These are phyloP conservation scores for Podila minutissima DNA, from an alignment of 192 early-diverging fungal genomes.

Conservation along the genomic window DNA sequence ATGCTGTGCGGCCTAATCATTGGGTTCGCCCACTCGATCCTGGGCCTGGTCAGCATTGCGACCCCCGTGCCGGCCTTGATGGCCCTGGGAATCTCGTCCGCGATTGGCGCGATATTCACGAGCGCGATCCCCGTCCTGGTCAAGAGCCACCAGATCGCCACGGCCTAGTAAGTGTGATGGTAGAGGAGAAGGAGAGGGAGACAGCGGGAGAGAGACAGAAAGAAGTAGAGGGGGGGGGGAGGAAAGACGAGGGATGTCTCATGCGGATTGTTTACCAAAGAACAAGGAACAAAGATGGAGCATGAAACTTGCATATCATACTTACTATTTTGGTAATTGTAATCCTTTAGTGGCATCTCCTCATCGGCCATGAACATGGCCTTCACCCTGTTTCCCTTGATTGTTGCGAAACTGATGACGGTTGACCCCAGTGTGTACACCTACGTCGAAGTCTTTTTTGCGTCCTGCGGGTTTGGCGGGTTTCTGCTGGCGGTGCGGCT, in stretches of 20 bases:
- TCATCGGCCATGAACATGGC: constrained; percentile 46
- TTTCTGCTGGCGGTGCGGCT: constrained; percentile 34
- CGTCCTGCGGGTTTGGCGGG: constrained; percentile 34
- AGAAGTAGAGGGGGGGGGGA: too few species aligned
- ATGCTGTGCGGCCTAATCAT: constrained; percentile 65
- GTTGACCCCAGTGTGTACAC: constrained; percentile 25
- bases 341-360: constrained; percentile 28
- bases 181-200: too few species aligned
- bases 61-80: constrained; percentile 64
- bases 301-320: background rate
- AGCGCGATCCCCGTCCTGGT: constrained; percentile 69
- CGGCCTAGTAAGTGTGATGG: constrained; percentile 37
- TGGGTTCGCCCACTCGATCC: constrained; percentile 58
- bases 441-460: constrained; percentile 46
- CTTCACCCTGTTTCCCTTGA: constrained; percentile 41
- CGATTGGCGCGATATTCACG: constrained; percentile 71
- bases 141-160: constrained; percentile 53
- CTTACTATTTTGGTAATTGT: background rate
- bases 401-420: constrained; percentile 46
- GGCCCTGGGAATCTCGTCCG: constrained; percentile 66
- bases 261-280: background rate
- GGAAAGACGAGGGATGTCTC: background rate
- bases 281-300: background rate
- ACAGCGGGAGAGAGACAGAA: too few species aligned
- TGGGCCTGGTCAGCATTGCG: constrained; percentile 59